Evolutionary conservation across 306 rosid genomes (phyloP).

Genomic region (Citrullus mucosospermus): DNA sequence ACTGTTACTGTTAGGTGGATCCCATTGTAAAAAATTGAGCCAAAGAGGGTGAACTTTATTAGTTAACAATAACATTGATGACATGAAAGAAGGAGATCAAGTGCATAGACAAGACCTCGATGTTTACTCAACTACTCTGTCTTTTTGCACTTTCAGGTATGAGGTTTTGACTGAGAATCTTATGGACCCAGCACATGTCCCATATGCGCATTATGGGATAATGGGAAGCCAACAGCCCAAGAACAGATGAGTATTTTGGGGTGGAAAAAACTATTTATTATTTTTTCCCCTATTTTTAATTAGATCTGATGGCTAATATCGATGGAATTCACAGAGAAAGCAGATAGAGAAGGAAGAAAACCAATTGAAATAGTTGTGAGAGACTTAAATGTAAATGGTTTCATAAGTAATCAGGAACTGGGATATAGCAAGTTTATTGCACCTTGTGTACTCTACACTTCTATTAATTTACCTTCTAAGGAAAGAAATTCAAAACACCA

Average conservation of each 20-base stretch:
- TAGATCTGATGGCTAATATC: background rate
- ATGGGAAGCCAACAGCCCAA: constrained; percentile 5
- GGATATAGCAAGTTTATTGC: constrained; percentile 42
- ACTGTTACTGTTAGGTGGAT: background rate
- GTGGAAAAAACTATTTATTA: background rate
- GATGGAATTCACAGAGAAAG: constrained; percentile 33
- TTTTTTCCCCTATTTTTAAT: background rate
- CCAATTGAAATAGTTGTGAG: constrained; percentile 50
- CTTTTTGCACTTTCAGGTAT: constrained; percentile 39
- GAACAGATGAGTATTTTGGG: background rate
- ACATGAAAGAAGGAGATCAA: no score
- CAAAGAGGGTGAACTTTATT: background rate
- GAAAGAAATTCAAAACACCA: constrained; percentile 10
- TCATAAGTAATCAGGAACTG: constrained; percentile 32
- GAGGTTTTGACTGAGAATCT: constrained; percentile 85
- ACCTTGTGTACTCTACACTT: constrained; percentile 47
- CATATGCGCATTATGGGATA: constrained; percentile 72
- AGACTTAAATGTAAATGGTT: constrained; percentile 42
- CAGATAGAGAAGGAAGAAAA: constrained; percentile 89
- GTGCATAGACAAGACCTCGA: no score
- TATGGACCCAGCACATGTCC: constrained; percentile 88
- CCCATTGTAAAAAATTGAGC: background rate
- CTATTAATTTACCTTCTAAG: background rate
- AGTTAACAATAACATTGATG: background rate
- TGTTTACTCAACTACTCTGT: background rate